Base-by-base conservation (phyloP, 495 filamentous ascomycete species). In the Lineolata rhizophorae region DNA sequence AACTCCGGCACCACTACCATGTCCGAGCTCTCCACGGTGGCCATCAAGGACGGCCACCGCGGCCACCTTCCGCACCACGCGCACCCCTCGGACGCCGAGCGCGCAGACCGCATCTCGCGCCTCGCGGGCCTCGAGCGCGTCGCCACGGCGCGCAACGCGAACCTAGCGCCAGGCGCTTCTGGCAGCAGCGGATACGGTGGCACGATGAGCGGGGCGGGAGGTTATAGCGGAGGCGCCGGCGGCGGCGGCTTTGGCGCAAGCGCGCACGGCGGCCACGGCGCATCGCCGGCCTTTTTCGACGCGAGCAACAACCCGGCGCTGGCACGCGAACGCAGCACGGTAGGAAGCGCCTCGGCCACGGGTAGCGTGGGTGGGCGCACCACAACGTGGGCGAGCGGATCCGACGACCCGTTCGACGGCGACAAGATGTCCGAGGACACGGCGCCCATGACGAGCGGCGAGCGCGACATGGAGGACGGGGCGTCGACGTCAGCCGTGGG, bases 11-110 rank as follows among this genome's bases (percentile, higher is more conserved):
- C 76, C 4, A 85, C 80, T 8, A 79, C 79, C 16, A 67, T 93
- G 37, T 87, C 78, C 13, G 72, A 76, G 9, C 63, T 92, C 20
- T 85, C 77, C 13, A 93, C 83, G 18, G 84, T 80, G 4, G 83
- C 83, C 29, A 87, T 87, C 58, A 93, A 90, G 54, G 83, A 93
- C 43, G 83, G 83, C 36, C 80, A 90, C 40, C 74, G 76, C 36
- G 83, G 83, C 45, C 67, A 78, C 36, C 49, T 56, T 16, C 57
- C 58, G 35, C 59, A 61, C 13, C 51, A 61, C 31, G 48, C 48
- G 34, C 37, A 32, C 16, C 55, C 70, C 35, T 67, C 83, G 17
- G 82, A 87, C 39, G 81, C 81, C 33, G 83, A 93, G 52, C 81
- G 83, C 42, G 82, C 80, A 31, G 83, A 91, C 53, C 81, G 83